Conservation (phyloP, 192 early-diverging fungal species). For the Backusella tuberculispora region DNA sequence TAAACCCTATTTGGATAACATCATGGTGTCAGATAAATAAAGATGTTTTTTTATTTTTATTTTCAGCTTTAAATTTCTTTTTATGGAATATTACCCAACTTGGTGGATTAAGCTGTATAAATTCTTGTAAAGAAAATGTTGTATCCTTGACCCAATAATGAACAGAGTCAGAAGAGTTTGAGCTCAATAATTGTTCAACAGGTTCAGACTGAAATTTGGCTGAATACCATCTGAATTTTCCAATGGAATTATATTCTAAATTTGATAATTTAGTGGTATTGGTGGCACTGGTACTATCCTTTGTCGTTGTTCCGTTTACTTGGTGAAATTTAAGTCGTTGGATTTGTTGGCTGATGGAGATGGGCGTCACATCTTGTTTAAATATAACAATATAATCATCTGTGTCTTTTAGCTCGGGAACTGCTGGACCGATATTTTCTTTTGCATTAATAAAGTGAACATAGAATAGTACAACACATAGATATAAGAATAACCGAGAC, state of each 20-base stretch:
- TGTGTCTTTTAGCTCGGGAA: conserved; percentile 13
- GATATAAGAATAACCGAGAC: neutral
- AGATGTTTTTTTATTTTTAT: neutral
- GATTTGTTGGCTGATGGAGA: conserved; percentile 26
- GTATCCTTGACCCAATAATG: conserved; percentile 42
- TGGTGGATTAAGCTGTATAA: conserved; percentile 34
- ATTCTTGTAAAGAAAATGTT: conserved; percentile 32
- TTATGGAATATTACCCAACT: conserved; percentile 36
- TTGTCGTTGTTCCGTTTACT: neutral
- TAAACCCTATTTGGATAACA: conserved; percentile 28
- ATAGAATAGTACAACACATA: neutral
- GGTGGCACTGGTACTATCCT: neutral
- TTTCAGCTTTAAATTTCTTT: neutral
- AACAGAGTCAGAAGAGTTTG: conserved; percentile 1
- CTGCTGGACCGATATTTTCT: conserved; percentile 14
- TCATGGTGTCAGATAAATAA: neutral
- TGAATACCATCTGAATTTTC: conserved; percentile 41
- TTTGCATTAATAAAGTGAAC: conserved; percentile 5
- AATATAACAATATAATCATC: conserved; percentile 39
- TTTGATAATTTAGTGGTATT: neutral
- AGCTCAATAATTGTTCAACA: conserved; percentile 19
- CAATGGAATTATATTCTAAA: conserved; percentile 25
- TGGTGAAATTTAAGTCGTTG: conserved; percentile 22
- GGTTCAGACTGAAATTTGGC: conserved; percentile 28
- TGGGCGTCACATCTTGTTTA: conserved; percentile 23